Evolutionary conservation across 495 filamentous ascomycete species (phyloP), one percentile per base, ranked within the genome.

Genomic region (Neurospora cerealis): DNA sequence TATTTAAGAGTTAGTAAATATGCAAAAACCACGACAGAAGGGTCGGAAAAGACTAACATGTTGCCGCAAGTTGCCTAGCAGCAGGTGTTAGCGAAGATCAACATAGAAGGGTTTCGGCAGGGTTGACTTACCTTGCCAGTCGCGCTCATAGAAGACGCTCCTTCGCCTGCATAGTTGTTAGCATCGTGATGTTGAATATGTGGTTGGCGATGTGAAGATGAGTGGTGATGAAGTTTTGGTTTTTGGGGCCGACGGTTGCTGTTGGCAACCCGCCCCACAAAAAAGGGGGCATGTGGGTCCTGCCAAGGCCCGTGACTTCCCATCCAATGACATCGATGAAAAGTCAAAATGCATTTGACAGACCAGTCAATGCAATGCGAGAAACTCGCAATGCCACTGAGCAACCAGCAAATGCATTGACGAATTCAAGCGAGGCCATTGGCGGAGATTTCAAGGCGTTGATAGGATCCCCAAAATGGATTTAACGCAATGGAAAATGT

Each of bases 51-150:
- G 39, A 41, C 13, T 41, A 1, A 42, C 41, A 94, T 94, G 83
- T 94, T 93, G 81, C 88, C 90, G 62, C 91, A 89, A 6, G 91
- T 92, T 4, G 83, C 89, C 41, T 42, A 42, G 41, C 17, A 42
- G 6, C 6, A 42, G 2, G 41, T 42, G 41, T 42, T 42, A 42
- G 41, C 41, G 17, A 42, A 42, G 41, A 42, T 42, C 41, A 19
- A 19, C 15, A 19, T 15, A 42, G 5, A 19, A n/a, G 41, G 17
- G 0, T 44, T 44, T 44, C 17, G 17, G 17, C 41, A 17, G 17
- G 17, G 41, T 44, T 44, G 19, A 19, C 41, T 44, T 44, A 44
- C 41, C 89, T 90, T 91, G 71, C 89, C 89, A 70, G 88, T 93
- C 0, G 42, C 42, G 1, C 1, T 2, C 42, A 85, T 79, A 81